Evolutionary conservation across 1,284 basidiomycete genomes (phyloP).

Genomic region (Meripilus lineatus): DNA sequence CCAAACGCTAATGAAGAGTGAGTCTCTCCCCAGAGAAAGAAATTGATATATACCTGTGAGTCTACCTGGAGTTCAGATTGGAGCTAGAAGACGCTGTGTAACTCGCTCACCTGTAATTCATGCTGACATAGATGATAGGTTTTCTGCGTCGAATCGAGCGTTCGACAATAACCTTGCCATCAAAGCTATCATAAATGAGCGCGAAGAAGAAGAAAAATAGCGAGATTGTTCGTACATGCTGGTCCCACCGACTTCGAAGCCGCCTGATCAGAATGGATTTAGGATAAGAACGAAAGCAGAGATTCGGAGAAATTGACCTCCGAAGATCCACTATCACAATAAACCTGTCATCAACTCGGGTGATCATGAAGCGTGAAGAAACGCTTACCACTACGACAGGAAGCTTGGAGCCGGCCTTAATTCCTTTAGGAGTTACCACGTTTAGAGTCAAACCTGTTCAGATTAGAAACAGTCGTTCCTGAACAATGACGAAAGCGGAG

Average conservation of each 20-base stretch:
- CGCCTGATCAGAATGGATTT: slow-evolving; percentile 16
- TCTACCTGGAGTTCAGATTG: background rate
- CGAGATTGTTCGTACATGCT: slow-evolving; percentile 9
- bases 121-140: slow-evolving; percentile 23
- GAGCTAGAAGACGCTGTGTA: background rate
- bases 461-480: background rate
- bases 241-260: slow-evolving; percentile 25
- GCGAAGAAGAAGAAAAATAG: slow-evolving; percentile 1
- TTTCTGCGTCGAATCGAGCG: slow-evolving; percentile 33
- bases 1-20: slow-evolving; percentile 28
- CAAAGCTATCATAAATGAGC: slow-evolving; percentile 11
- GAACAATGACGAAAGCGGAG: background rate
- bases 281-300: slow-evolving; percentile 1
- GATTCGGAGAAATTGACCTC: slow-evolving; percentile 30
- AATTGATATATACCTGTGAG: background rate
- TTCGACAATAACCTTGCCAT: slow-evolving; percentile 34
- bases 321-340: slow-evolving; percentile 45
- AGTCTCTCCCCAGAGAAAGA: background rate
- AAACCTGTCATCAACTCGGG: background rate
- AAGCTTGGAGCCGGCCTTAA: slow-evolving; percentile 33
- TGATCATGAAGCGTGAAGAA: background rate
- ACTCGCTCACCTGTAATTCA: slow-evolving; percentile 20
- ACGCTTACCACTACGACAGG: slow-evolving; percentile 48
- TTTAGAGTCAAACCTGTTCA: slow-evolving; percentile 49
- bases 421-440: slow-evolving; percentile 40